These are phyloP conservation scores for Globisporangium recalcitrans DNA, from an alignment of 352 stramenopile species.

Conservation along the genomic window DNA sequence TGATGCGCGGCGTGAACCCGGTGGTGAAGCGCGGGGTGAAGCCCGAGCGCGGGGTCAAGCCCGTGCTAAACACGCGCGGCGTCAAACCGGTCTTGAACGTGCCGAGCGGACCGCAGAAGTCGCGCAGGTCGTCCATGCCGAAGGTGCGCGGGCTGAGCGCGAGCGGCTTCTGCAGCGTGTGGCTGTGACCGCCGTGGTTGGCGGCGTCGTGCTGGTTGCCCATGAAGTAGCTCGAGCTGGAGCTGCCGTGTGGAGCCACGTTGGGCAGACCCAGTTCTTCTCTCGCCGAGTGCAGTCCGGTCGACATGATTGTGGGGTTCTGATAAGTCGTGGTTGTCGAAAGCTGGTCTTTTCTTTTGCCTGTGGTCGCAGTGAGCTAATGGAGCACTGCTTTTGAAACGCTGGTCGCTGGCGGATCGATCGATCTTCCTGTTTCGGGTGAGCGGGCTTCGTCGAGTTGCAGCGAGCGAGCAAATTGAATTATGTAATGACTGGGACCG, in stretches of 20 bases:
- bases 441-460: conserved; percentile 20
- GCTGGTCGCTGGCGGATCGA: background rate
- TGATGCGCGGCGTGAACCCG: conserved; percentile 73
- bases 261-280: conserved; percentile 66
- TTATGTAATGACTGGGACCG: conserved; percentile 64
- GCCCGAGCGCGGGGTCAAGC: conserved; percentile 70
- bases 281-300: conserved; percentile 61
- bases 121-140: conserved; percentile 79
- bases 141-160: conserved; percentile 75
- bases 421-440: background rate
- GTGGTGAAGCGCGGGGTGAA: conserved; percentile 80
- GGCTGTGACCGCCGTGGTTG: conserved; percentile 12
- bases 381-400: background rate
- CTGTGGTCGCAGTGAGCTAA: conserved; percentile 7
- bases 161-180: conserved; percentile 58
- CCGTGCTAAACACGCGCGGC: conserved; percentile 75
- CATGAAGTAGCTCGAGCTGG: conserved; percentile 16
- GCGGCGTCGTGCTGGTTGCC: conserved; percentile 25
- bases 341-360: background rate
- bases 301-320: conserved; percentile 49
- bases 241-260: conserved; percentile 17
- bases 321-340: conserved; percentile 1
- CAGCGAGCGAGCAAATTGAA: conserved; percentile 50
- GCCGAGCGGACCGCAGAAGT: conserved; percentile 75
- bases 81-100: conserved; percentile 83